Base-by-base conservation (phyloP, 2,329 filamentous ascomycete species). In the Monilinia polystroma region DNA sequence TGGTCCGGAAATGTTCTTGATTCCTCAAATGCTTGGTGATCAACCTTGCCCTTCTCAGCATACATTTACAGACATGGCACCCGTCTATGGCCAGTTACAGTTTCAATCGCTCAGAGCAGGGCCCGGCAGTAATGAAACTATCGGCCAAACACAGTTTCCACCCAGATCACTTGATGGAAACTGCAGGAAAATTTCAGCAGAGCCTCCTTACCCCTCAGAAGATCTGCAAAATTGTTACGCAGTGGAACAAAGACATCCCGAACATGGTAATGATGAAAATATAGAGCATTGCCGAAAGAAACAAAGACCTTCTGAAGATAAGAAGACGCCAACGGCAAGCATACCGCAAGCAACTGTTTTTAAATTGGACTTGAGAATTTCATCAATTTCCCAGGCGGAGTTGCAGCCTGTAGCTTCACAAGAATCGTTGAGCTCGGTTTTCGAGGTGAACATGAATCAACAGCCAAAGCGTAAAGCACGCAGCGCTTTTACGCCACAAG, bases 361-460 rank as follows among this genome's bases (percentile, higher is more conserved):
- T 18, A 66, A 38, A 26, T 41, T 66, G 20, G 55, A 60, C 14
- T 29, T 66, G 10, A 60, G 64, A 8, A 60, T 59, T 11, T 35
- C 55, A 60, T 43, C 55, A 26, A 41, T 10, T 29, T 59, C 55
- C 16, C 49, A 32, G 23, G 10, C 20, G 8, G 35, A 53, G 20
- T 32, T 23, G 20, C 55, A 66, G 23, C 47, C 55, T 23, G 23
- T 60, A 53, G 47, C 23, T 45, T 60, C 64, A 4, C 64, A 66
- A 55, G 57, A 66, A 53, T 58, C 55, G 14, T 43, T 66, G 35
- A 62, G 55, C 26, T 62, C 56, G 4, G 67, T 68, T 54, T 68
- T 68, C 26, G 64, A 68, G 20, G 43, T 49, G 18, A 68, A 66
- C 10, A 11, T 56, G 12, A 59, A 58, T 38, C 60, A 52, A 20